Conservation (phyloP, 257 asterid genomes). For the Parsonsia alboflavescens region DNA sequence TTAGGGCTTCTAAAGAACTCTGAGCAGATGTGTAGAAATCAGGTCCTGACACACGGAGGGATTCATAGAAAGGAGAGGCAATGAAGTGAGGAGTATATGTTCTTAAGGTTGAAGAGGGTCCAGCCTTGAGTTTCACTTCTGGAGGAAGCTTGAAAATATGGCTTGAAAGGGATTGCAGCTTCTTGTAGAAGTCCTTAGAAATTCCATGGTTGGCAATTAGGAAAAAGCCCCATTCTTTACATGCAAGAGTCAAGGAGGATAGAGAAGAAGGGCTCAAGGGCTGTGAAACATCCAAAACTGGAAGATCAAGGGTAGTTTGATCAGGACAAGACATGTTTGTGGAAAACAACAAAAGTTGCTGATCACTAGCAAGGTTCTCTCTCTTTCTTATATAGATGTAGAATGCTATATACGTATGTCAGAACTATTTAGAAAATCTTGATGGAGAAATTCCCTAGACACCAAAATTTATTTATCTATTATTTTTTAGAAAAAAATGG, state of each 20-base stretch:
- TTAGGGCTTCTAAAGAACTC: slow-evolving; percentile 44
- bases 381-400: background rate
- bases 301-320: slow-evolving; percentile 37
- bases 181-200: slow-evolving; percentile 33
- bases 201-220: slow-evolving; percentile 57
- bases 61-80: slow-evolving; percentile 70
- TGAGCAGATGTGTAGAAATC: slow-evolving; percentile 52
- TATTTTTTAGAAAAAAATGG: too few species aligned
- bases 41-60: slow-evolving; percentile 62
- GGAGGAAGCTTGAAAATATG: slow-evolving; percentile 50
- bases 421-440: background rate
- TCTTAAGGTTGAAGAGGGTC: slow-evolving; percentile 41
- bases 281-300: slow-evolving; percentile 55
- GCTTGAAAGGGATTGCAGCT: slow-evolving; percentile 30
- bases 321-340: slow-evolving; percentile 30
- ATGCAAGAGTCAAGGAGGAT: slow-evolving; percentile 50
- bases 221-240: slow-evolving; percentile 70
- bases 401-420: background rate
- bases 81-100: slow-evolving; percentile 73
- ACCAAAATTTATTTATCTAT: too few species aligned
- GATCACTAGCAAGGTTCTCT: slow-evolving; percentile 8
- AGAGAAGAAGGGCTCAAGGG: slow-evolving; percentile 42
- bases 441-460: background rate
- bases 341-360: slow-evolving; percentile 9
- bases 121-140: slow-evolving; percentile 52